Evolutionary conservation across 2,329 filamentous ascomycete species (phyloP), one percentile per base, ranked within the genome.

Genomic region (Clarireedia sp.): DNA sequence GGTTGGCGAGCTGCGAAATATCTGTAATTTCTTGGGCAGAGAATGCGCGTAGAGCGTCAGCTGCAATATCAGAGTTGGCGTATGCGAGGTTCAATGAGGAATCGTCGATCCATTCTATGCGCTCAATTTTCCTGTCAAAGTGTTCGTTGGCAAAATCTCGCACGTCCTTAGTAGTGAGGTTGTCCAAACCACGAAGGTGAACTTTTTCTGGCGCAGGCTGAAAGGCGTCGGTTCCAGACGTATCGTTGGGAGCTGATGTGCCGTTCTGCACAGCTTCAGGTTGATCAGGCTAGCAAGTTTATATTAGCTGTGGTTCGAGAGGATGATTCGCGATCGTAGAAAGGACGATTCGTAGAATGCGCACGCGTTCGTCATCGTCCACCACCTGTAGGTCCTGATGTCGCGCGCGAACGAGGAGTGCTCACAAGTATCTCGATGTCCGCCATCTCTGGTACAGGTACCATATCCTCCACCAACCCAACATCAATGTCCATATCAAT

Each of bases 51-150:
- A 86, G 71, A 17, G 82, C 83, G 47, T 80, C 75, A 17, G 75
- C 72, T 1, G 81, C 81, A 6, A 70, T 67, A 23, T 70, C 67
- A 14, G 81, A 75, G 6, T 77, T 77, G 40, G 73, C 75, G 73
- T 94, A 97, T 51, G 95, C 72, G 52, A 96, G 76, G 68, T 97
- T 97, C 59, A 90, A 89, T 0, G 90, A 92, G 6, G 82, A 85
- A 70, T 99, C 94, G 69, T 97, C 89, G 62, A 99, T 90, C 94
- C 94, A 99, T 73, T 97, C 90, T 60, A 96, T 77, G 59, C 81
- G 78, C 55, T 80, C 74, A 55, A 84, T 75, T 54, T 78, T 75
- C 14, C 71, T 69, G 37, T 77, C 73, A 65, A 80, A 90, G 69
- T 94, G 81, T 60, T 88, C 78, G 48, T 76, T 72, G 8, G 89